These are phyloP conservation scores for Cichorium intybus DNA, from an alignment of 140 eudicot species.

Conservation along the genomic window DNA sequence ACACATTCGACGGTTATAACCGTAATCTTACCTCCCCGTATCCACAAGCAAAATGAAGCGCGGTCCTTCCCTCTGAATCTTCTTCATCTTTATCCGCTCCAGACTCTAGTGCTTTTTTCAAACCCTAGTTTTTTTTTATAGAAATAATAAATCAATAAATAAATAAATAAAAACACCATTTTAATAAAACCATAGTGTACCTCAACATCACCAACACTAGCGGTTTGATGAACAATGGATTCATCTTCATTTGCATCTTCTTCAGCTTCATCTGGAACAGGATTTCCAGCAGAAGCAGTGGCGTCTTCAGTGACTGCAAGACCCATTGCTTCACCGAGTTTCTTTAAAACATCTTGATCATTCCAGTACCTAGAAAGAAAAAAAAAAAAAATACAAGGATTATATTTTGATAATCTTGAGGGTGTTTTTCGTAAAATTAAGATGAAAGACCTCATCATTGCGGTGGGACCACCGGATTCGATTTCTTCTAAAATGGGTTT, in stretches of 20 bases:
- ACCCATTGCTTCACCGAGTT: constrained; percentile 97
- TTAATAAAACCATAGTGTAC: constrained; percentile 30
- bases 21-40: constrained; percentile 73
- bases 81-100: constrained; percentile 95
- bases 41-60: constrained; percentile 94
- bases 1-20: too few species aligned
- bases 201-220: constrained; percentile 89
- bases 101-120: constrained; percentile 71
- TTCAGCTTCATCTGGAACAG: constrained; percentile 63
- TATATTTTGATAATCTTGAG: too few species aligned
- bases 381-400: too few species aligned
- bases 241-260: constrained; percentile 73
- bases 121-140: constrained; percentile 48
- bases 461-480: constrained; percentile 92
- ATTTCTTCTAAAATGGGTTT: constrained; percentile 91
- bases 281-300: constrained; percentile 43
- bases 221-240: constrained; percentile 87
- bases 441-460: constrained; percentile 81
- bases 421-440: background rate
- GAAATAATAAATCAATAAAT: background rate
- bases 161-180: background rate
- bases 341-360: constrained; percentile 74
- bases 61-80: constrained; percentile 97
- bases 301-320: constrained; percentile 61
- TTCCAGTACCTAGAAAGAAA: constrained; percentile 98